phyloP scores from a whole-genome alignment of 2,329 filamentous ascomycete species.

The Alternaria viburni region DNA sequence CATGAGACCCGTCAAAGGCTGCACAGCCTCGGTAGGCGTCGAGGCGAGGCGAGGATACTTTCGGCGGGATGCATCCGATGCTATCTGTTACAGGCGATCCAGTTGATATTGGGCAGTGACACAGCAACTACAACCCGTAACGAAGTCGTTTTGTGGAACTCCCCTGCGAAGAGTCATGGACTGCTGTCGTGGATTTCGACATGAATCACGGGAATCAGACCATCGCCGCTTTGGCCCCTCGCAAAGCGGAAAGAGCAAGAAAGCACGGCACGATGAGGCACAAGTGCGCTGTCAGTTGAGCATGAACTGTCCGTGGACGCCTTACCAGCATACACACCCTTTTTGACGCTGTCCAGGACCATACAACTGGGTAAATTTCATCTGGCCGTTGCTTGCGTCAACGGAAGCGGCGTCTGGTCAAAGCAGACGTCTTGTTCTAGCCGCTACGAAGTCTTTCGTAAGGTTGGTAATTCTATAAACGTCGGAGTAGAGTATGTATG shows the following conservation, averaged over 20 bases:
- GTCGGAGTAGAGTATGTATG: background rate
- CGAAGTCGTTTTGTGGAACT: background rate
- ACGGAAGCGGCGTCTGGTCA: background rate
- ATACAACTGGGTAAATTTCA: background rate
- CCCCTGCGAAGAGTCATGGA: background rate
- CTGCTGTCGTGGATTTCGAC: background rate
- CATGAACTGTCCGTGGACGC: background rate
- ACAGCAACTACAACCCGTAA: background rate
- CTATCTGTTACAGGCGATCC: background rate
- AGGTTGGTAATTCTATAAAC: background rate
- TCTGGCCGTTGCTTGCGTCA: background rate
- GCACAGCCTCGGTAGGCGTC: background rate
- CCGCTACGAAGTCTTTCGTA: background rate
- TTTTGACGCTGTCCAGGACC: background rate
- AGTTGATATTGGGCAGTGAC: background rate
- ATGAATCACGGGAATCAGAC: background rate
- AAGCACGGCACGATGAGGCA: background rate
- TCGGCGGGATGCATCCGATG: background rate
- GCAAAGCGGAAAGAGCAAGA: background rate
- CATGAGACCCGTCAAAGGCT: background rate
- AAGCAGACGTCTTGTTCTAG: background rate
- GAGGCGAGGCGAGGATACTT: background rate
- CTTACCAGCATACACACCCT: background rate
- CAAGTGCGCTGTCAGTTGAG: background rate
- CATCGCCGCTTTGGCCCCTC: background rate